Conservation (phyloP, 2,329 filamentous ascomycete species). For the Penicillium sp. region DNA sequence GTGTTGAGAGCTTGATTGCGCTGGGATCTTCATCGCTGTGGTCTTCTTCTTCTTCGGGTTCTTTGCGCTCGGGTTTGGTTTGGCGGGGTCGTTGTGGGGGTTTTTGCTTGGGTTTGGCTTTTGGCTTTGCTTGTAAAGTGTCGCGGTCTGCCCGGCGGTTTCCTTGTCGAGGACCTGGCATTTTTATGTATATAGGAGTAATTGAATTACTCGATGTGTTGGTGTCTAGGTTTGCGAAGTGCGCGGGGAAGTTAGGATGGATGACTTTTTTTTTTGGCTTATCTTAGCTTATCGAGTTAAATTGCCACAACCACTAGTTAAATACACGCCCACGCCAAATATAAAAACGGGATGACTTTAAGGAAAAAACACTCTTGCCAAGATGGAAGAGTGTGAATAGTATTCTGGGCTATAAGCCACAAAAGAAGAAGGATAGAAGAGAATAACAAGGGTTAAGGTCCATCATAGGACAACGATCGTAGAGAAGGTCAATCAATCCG, state of each 20-base stretch:
- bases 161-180: constrained; percentile 10
- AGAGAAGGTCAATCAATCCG: constrained; percentile 27
- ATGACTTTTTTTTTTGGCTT: constrained; percentile 14
- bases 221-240: not conserved
- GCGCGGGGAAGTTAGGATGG: constrained; percentile 1
- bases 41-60: not conserved
- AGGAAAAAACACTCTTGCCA: constrained; percentile 3
- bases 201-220: not conserved
- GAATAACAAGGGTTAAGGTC: constrained; percentile 16
- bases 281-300: constrained; percentile 19
- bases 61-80: constrained; percentile 7
- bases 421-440: constrained; percentile 13
- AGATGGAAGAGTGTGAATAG: constrained; percentile 6
- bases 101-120: constrained; percentile 9
- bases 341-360: not conserved
- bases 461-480: constrained; percentile 23
- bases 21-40: constrained; percentile 1
- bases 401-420: not conserved
- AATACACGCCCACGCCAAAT: constrained; percentile 6
- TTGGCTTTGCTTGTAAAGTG: not conserved
- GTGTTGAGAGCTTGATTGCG: constrained; percentile 26
- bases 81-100: constrained; percentile 1
- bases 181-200: not conserved
- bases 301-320: constrained; percentile 13
- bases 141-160: constrained; percentile 10